Evolutionary conservation across 1,139 yeast genomes (phyloP).

Genomic region (Scheffersomyces insectosa): DNA sequence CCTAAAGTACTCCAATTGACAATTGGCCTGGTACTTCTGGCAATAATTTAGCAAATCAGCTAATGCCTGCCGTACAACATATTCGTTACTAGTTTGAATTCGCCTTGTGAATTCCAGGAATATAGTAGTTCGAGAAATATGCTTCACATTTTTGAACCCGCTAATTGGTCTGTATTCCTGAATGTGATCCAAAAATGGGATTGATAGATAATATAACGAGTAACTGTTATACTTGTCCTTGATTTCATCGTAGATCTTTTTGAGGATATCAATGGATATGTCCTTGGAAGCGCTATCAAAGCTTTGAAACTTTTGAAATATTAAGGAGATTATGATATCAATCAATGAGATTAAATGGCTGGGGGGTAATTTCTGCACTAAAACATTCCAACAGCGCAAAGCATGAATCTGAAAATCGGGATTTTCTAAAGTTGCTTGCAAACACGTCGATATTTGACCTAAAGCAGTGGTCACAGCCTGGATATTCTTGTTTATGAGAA

Average conservation of each 20-base stretch:
- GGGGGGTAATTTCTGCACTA: slow-evolving; percentile 52
- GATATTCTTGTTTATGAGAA: slow-evolving; percentile 63
- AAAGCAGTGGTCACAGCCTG: slow-evolving; percentile 69
- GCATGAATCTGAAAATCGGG: slow-evolving; percentile 62
- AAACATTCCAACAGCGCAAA: slow-evolving; percentile 64
- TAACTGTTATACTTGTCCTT: slow-evolving; percentile 38
- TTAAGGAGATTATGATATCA: slow-evolving; percentile 46
- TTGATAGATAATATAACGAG: slow-evolving; percentile 49
- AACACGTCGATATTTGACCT: slow-evolving; percentile 85
- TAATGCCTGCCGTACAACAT: slow-evolving; percentile 77
- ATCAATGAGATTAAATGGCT: slow-evolving; percentile 51
- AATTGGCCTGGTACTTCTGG: slow-evolving; percentile 45
- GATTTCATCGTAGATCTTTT: slow-evolving; percentile 37
- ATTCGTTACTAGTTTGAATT: slow-evolving; percentile 65
- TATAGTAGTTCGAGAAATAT: slow-evolving; percentile 21
- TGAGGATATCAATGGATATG: slow-evolving; percentile 48
- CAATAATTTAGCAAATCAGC: slow-evolving; percentile 62
- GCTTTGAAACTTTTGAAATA: slow-evolving; percentile 61
- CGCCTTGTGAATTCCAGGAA: slow-evolving; percentile 57
- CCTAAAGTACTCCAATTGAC: slow-evolving; percentile 41
- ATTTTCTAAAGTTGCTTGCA: slow-evolving; percentile 77
- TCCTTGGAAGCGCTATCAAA: slow-evolving; percentile 50
- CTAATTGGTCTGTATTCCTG: slow-evolving; percentile 16
- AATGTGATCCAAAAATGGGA: slow-evolving; percentile 36
- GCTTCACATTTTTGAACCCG: slow-evolving; percentile 25